phyloP scores from a whole-genome alignment of 1,284 basidiomycete genomes.

The Schizophyllum commune region DNA sequence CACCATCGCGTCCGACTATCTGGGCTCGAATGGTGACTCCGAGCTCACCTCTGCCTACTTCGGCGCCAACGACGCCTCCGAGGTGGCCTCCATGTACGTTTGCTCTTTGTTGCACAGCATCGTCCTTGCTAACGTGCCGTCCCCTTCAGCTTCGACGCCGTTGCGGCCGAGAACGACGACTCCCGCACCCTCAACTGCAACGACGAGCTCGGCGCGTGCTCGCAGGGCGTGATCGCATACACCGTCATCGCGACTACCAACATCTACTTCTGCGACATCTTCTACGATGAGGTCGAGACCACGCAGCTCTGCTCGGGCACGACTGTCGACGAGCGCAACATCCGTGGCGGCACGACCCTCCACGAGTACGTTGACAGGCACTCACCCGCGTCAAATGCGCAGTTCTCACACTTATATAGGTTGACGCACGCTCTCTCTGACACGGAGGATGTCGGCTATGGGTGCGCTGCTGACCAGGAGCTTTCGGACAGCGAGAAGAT shows the following conservation, averaged over 20 bases:
- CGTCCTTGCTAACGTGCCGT: constrained; percentile 17
- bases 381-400: not conserved
- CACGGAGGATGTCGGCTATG: constrained; percentile 30
- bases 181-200: constrained; percentile 22
- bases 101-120: constrained; percentile 26
- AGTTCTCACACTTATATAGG: constrained; percentile 6
- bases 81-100: constrained; percentile 20
- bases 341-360: constrained; percentile 32
- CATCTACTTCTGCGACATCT: constrained; percentile 27
- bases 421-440: constrained; percentile 28
- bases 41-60: not conserved
- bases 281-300: constrained; percentile 31
- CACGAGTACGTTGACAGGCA: constrained; percentile 18
- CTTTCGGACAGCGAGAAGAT: constrained; percentile 23
- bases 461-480: constrained; percentile 27
- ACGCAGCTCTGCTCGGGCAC: constrained; percentile 27
- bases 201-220: constrained; percentile 24
- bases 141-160: constrained; percentile 21
- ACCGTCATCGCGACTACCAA: constrained; percentile 30
- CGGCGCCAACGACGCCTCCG: constrained; percentile 15
- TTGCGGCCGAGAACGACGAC: constrained; percentile 25
- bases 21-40: constrained; percentile 15
- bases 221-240: constrained; percentile 30
- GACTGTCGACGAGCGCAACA: constrained; percentile 27
- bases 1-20: constrained; percentile 19